Conservation (phyloP, 2,329 filamentous ascomycete species). For the Saccharata proteae region DNA sequence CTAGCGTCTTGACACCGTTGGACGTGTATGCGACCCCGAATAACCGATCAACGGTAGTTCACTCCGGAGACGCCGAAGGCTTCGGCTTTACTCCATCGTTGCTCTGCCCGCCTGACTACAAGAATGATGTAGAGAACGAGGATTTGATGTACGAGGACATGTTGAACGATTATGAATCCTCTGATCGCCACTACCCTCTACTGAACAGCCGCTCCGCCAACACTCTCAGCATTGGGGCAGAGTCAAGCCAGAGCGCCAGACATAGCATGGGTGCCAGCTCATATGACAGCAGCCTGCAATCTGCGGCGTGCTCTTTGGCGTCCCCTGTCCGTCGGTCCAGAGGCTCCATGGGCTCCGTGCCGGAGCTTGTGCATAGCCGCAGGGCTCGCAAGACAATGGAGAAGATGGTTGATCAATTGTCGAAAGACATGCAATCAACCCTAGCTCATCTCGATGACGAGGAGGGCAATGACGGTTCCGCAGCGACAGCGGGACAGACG, state of each 20-base stretch:
- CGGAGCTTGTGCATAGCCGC: conserved; percentile 25
- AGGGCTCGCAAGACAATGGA: conserved; percentile 21
- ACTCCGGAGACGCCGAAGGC: conserved; percentile 15
- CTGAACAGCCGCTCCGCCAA: conserved; percentile 19
- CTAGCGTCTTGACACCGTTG: conserved; percentile 6
- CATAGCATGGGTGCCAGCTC: conserved; percentile 43
- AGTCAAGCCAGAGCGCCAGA: conserved; percentile 35
- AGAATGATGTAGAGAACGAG: conserved; percentile 19
- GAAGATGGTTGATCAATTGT: conserved; percentile 19
- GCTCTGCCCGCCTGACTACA: conserved; percentile 22
- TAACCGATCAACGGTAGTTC: not conserved
- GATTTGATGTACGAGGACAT: conserved; percentile 26
- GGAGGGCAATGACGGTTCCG: conserved; percentile 4
- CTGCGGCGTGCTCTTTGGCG: conserved; percentile 24
- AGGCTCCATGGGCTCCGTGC: conserved; percentile 25
- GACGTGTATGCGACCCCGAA: conserved; percentile 3
- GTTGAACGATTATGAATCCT: conserved; percentile 30
- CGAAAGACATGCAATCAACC: conserved; percentile 20
- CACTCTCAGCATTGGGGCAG: conserved; percentile 24
- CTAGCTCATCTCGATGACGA: conserved; percentile 16
- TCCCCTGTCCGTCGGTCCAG: conserved; percentile 23
- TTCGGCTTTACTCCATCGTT: conserved; percentile 28
- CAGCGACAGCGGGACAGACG: conserved; percentile 1
- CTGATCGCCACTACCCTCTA: conserved; percentile 36
- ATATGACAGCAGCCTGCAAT: conserved; percentile 43